phyloP scores from a whole-genome alignment of 257 asterid genomes.

The Buddleja alternifolia region DNA sequence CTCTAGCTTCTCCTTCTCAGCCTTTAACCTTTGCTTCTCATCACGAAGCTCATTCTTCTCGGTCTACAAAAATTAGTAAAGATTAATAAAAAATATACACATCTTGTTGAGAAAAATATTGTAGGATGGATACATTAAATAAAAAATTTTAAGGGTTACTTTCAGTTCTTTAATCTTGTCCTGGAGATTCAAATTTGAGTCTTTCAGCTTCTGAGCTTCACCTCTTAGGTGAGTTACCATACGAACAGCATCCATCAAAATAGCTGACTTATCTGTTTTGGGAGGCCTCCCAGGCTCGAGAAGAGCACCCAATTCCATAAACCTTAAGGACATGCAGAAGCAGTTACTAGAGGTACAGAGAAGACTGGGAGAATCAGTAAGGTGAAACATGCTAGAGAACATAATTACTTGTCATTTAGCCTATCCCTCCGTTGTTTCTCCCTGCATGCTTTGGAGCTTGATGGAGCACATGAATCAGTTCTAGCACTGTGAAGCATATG shows the following conservation, averaged over 20 bases:
- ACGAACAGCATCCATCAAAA: conserved; percentile 73
- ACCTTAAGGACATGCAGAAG: conserved; percentile 39
- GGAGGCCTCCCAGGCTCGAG: conserved; percentile 83
- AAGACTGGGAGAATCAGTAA: not conserved
- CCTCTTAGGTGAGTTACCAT: conserved; percentile 62
- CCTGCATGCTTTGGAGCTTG: conserved; percentile 79
- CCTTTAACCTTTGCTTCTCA: conserved; percentile 76
- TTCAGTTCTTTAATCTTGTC: conserved; percentile 76
- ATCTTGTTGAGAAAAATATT: not conserved
- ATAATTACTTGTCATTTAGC: conserved; percentile 66
- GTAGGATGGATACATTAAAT: not conserved
- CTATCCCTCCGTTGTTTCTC: conserved; percentile 77
- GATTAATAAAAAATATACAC: too few relatives aligned
- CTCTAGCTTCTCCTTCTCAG: conserved; percentile 79
- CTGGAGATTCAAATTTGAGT: conserved; percentile 58
- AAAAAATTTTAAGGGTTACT: conserved; percentile 31
- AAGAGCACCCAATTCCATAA: conserved; percentile 70
- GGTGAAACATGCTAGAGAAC: conserved; percentile 19
- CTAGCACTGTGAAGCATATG: conserved; percentile 45
- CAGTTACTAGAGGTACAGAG: conserved; percentile 11
- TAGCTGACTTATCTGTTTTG: conserved; percentile 71
- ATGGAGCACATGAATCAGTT: conserved; percentile 53
- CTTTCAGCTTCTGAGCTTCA: conserved; percentile 76
- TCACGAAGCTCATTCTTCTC: conserved; percentile 81
- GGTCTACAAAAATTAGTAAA: conserved; percentile 36